Evolutionary conservation across 78 protist species (phyloP).

Genomic region (Bodo saltans): DNA sequence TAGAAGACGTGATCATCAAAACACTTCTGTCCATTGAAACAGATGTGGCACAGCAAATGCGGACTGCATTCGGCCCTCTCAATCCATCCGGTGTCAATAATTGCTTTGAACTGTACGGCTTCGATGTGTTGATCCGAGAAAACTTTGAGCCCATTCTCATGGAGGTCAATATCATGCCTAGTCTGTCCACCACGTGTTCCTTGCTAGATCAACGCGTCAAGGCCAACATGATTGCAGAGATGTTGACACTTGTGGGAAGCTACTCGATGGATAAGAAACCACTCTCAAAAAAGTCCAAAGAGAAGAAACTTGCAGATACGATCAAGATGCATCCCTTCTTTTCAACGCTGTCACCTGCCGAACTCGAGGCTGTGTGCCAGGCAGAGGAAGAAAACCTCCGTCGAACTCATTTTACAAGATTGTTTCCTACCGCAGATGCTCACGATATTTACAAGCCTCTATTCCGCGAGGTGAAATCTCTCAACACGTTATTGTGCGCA

Average conservation of each 20-base stretch:
- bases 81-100: neutral
- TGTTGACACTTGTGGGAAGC: neutral
- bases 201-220: neutral
- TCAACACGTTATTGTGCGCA: too few relatives aligned
- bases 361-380: too few relatives aligned
- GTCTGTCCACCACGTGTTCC: neutral
- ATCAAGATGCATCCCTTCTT: too few relatives aligned
- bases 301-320: too few relatives aligned
- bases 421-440: too few relatives aligned
- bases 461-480: too few relatives aligned
- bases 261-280: neutral
- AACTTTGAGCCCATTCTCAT: neutral
- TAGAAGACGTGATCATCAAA: slow-evolving; percentile 25
- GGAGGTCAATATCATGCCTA: slow-evolving; percentile 4
- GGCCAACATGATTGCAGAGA: neutral
- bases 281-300: too few relatives aligned
- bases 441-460: too few relatives aligned
- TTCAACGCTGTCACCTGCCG: too few relatives aligned
- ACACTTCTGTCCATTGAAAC: slow-evolving; percentile 3
- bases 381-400: too few relatives aligned
- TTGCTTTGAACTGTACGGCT: neutral
- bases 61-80: neutral
- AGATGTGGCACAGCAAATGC: neutral
- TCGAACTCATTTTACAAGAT: too few relatives aligned
- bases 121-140: neutral